Base-by-base conservation (phyloP, 2,329 filamentous ascomycete species). In the Geosmithia flava region DNA sequence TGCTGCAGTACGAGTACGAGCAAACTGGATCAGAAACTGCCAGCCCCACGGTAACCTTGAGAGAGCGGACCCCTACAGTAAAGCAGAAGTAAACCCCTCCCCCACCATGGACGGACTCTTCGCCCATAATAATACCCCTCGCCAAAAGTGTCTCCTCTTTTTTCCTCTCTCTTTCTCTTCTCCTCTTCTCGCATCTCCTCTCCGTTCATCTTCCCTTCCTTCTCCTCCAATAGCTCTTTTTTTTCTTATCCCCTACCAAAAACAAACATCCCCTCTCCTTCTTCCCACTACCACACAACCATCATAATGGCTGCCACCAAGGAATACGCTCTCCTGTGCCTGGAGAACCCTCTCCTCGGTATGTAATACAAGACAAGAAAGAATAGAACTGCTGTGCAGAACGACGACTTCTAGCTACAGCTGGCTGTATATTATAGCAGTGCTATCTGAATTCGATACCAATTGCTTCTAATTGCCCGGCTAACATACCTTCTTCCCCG, bases 271-370 rank as follows among this genome's bases (percentile, higher is more conserved):
- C 11, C 6, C 11, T 11, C 11, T 11, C 13, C 6, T 11, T 16
- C 13, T 37, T 37, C 33, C 23, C 8, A 6, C 13, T 11, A 11
- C 33, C 33, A 37, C 15, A 13, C 10, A 37, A 37, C 19, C 59
- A 37, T 16, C 60, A 72, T 62, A 54, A 95, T 95, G 87, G 76
- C 86, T 63, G 67, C 82, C 58, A 64, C 68, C 58, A 85, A 89
- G 71, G 83, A 89, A 69, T 97, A 85, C 73, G 76, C 87, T 68
- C 85, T 98, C 61, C 78, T 97, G 62, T 93, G 85, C 70, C 72
- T 98, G 61, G 93, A 96, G 83, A 98, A 98, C 71, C 93, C 93
- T 67, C 83, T 98, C 59, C 85, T 98, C 60, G 91, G 86, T 90
- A 72, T 58, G 76, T 69, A 13, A 37, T 16, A 37, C 6, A 37